These are phyloP conservation scores for Oryza australiensis DNA, from an alignment of 176 grass and related monocot genomes.

Conservation along the genomic window DNA sequence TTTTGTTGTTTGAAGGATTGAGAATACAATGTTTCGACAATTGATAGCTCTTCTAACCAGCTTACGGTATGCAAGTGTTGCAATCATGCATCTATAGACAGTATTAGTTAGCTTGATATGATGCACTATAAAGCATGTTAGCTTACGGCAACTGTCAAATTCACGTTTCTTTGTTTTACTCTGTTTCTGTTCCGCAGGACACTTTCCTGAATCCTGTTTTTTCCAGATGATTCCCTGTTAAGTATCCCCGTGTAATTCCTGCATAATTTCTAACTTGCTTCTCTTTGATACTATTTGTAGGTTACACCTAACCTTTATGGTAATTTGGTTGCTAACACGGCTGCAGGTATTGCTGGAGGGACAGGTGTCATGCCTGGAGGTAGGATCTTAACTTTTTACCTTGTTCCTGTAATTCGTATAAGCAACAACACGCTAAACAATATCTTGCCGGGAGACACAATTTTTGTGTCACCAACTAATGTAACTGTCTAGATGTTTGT, in stretches of 20 bases:
- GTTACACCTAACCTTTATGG: conserved; percentile 99
- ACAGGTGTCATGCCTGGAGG: conserved; percentile 98
- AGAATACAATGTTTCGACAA: background rate
- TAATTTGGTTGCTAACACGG: conserved; percentile 92
- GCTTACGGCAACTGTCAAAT: background rate
- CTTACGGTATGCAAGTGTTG: background rate
- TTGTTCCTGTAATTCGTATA: conserved; percentile 9
- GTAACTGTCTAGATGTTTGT: background rate
- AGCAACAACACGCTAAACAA: background rate
- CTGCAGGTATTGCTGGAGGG: conserved; percentile 97
- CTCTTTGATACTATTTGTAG: conserved; percentile 51
- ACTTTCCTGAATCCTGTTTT: conserved; percentile 4
- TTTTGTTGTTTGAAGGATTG: background rate
- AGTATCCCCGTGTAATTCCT: conserved; percentile 22
- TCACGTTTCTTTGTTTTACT: background rate
- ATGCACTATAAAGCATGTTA: background rate
- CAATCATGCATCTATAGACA: background rate
- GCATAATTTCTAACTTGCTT: conserved; percentile 8
- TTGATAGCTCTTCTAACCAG: background rate
- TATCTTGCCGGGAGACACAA: background rate
- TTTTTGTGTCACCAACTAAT: background rate
- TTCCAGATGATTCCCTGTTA: conserved; percentile 4
- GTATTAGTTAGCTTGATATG: background rate
- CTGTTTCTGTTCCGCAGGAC: background rate
- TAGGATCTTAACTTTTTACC: conserved; percentile 35